These are phyloP conservation scores for Pseudogymnoascus sp. DNA, from an alignment of 2,329 filamentous ascomycete genomes.

Conservation along the genomic window DNA sequence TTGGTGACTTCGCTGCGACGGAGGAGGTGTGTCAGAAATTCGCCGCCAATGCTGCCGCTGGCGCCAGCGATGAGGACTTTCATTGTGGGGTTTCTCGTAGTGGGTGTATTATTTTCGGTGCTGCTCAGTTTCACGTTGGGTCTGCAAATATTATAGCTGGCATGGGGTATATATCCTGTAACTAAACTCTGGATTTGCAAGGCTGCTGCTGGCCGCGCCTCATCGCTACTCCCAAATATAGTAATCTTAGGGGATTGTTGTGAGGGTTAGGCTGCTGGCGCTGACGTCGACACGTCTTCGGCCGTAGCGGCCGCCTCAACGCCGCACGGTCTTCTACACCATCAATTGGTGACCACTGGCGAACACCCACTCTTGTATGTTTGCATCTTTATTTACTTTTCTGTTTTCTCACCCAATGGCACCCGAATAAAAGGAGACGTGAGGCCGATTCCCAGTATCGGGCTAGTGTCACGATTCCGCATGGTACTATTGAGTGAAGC, in stretches of 20 bases:
- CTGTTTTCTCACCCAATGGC: too few relatives aligned
- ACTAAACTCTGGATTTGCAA: neutral
- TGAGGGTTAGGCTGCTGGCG: neutral
- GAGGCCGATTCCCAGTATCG: neutral
- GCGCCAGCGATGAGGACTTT: constrained; percentile 32
- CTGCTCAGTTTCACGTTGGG: neutral
- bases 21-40: constrained; percentile 29
- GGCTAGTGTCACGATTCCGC: neutral
- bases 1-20: constrained; percentile 25
- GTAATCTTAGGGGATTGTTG: neutral
- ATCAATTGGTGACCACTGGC: too few relatives aligned
- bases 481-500: neutral
- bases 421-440: too few relatives aligned
- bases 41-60: constrained; percentile 30
- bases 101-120: neutral
- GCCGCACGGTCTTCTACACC: too few relatives aligned
- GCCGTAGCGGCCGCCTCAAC: too few relatives aligned
- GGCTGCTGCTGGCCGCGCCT: neutral
- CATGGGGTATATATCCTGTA: neutral
- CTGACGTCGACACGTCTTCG: too few relatives aligned
- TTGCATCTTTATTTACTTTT: too few relatives aligned
- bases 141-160: neutral
- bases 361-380: too few relatives aligned
- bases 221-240: neutral
- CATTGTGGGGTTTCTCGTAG: constrained; percentile 20